Evolutionary conservation across 2,329 filamentous ascomycete genomes (phyloP), one percentile per base, ranked within the genome.

Genomic region (Colletotrichum kahawae): DNA sequence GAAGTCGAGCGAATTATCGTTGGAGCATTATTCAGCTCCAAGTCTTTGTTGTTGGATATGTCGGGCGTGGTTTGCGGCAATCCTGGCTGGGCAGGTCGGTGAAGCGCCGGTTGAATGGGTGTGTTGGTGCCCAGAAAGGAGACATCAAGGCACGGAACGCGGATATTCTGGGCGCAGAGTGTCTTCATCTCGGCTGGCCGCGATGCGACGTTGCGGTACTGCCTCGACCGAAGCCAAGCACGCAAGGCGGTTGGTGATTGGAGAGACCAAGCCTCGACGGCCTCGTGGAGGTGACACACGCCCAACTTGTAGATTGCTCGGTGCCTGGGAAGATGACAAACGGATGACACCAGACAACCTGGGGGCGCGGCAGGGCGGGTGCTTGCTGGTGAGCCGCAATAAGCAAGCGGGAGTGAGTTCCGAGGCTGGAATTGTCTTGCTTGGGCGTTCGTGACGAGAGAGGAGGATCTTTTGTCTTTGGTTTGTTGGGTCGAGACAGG

Each of bases 181-280:
- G 33, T 43, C 36, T 60, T 71, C 72, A 75, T 75, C 62, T 75
- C 56, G 56, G 62, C 38, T 63, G 24, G 54, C 43, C n/a, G 56
- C 62, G 68, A 72, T 75, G 72, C 62, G 72, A 75, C 63, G 10
- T 43, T 62, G 21, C 72, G 68, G 63, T 67, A 57, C 62, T 75
- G 72, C 62, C 14, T 57, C 31, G 38, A 62, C 72, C 68, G 69
- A 48, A 64, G 62, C 62, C 62, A 75, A 75, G 72, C 27, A 48
- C 34, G 38, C 24, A 51, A 60, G n/a, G 63, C 8, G 33, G 29
- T n/a, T 9, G 10, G 29, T 33, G 57, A 60, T 60, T 60, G 57
- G 57, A n/a, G 31, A 48, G 24, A 38, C 65, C 51, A 67, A 31
- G 48, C 4, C 21, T 65, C 14, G 29, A 60, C n/a, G 63, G 7